Percentiles rank a stretch among this genome's conserved stretches.
These are phyloP conservation scores for Auricularia sp. DNA, from an alignment of 768 basidiomycete species.

Conservation along the genomic window DNA sequence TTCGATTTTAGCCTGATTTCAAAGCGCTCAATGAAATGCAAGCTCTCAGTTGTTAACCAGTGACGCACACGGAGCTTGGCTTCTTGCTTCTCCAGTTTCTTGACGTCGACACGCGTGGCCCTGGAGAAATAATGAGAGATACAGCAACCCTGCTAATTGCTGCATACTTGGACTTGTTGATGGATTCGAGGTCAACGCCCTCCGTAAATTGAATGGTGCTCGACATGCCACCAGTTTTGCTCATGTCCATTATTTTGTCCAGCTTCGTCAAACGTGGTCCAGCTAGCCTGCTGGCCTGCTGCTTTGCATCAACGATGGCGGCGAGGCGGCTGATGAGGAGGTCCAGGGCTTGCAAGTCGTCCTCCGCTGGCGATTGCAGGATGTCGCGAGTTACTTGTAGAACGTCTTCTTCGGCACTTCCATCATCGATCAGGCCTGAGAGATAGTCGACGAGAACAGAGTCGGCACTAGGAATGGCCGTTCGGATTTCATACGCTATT, in stretches of 20 bases:
- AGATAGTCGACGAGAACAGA: neutral
- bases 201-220: slow-evolving; percentile 70
- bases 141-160: slow-evolving; percentile 24
- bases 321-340: slow-evolving; percentile 57
- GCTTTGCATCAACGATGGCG: slow-evolving; percentile 54
- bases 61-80: slow-evolving; percentile 73
- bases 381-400: slow-evolving; percentile 66
- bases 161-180: slow-evolving; percentile 83
- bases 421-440: slow-evolving; percentile 61
- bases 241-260: slow-evolving; percentile 84
- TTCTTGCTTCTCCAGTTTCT: slow-evolving; percentile 94
- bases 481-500: neutral
- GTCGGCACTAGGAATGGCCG: neutral
- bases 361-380: slow-evolving; percentile 55
- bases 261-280: slow-evolving; percentile 51
- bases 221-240: slow-evolving; percentile 65
- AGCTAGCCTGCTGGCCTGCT: slow-evolving; percentile 40
- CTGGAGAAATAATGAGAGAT: slow-evolving; percentile 26
- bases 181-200: slow-evolving; percentile 82
- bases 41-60: neutral
- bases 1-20: slow-evolving; percentile 80
- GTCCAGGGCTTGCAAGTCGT: slow-evolving; percentile 35
- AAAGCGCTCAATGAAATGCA: neutral
- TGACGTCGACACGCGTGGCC: slow-evolving; percentile 86
- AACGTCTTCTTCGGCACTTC: slow-evolving; percentile 80